Evolutionary conservation across 1,284 basidiomycete species (phyloP).

Genomic region (Xerocomus nothofagi): DNA sequence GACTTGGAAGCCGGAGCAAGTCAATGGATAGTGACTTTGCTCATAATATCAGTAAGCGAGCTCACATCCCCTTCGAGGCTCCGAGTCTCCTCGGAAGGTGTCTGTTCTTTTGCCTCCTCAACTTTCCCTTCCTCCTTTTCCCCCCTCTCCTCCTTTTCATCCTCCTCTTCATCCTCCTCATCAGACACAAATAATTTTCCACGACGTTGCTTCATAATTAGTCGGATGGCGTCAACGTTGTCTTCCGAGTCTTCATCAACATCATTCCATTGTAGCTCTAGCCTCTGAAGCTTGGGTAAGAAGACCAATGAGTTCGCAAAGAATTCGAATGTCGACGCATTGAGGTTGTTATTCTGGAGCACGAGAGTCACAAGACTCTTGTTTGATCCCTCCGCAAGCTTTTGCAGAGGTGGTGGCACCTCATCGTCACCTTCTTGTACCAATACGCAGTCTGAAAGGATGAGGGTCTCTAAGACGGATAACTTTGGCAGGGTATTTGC

Average conservation of each 20-base stretch:
- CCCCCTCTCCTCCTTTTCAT: conserved; percentile 46
- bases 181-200: conserved; percentile 66
- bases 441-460: conserved; percentile 92
- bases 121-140: conserved; percentile 40
- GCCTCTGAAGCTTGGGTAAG: conserved; percentile 56
- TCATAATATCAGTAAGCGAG: conserved; percentile 61
- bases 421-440: conserved; percentile 65
- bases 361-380: conserved; percentile 73
- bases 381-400: conserved; percentile 72
- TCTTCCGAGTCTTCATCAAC: conserved; percentile 80
- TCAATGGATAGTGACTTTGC: conserved; percentile 51
- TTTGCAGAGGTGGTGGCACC: conserved; percentile 62
- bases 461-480: conserved; percentile 77
- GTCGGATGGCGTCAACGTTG: conserved; percentile 57
- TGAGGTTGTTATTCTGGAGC: conserved; percentile 90
- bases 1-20: neutral
- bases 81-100: conserved; percentile 20
- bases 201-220: conserved; percentile 67
- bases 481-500: conserved; percentile 66
- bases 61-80: conserved; percentile 44
- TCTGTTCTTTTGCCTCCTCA: conserved; percentile 38
- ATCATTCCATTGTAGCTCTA: conserved; percentile 91
- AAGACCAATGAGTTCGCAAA: conserved; percentile 68
- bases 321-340: conserved; percentile 64
- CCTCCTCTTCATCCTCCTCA: conserved; percentile 60